Percentiles rank a stretch among this genome's conserved stretches.
These are phyloP conservation scores for Fusarium sublunatum DNA, from an alignment of 2,329 filamentous ascomycete species.

Conservation along the genomic window DNA sequence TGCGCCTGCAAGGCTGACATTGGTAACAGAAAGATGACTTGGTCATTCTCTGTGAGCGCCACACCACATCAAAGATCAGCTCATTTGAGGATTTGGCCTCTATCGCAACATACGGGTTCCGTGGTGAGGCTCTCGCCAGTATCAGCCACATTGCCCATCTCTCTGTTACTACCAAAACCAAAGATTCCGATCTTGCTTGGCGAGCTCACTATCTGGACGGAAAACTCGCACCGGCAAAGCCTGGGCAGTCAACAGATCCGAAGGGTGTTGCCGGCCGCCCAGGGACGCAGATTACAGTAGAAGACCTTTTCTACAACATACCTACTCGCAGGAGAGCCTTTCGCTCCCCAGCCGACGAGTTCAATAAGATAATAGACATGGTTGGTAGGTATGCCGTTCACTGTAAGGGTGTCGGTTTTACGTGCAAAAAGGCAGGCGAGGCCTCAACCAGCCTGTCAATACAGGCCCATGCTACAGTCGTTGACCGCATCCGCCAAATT, in stretches of 20 bases:
- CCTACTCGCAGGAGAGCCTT: conserved; percentile 90
- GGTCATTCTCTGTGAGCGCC: conserved; percentile 91
- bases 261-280: conserved; percentile 87
- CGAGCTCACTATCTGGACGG: conserved; percentile 88
- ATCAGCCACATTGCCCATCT: conserved; percentile 99
- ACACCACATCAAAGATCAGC: conserved; percentile 96
- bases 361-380: conserved; percentile 96
- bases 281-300: conserved; percentile 95
- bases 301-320: conserved; percentile 97
- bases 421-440: conserved; percentile 96
- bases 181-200: conserved; percentile 89
- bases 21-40: conserved; percentile 82
- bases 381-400: conserved; percentile 94
- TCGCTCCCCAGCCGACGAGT: conserved; percentile 91
- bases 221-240: conserved; percentile 83
- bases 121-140: conserved; percentile 93
- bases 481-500: conserved; percentile 90
- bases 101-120: conserved; percentile 97
- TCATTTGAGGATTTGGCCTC: conserved; percentile 90
- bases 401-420: conserved; percentile 90
- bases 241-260: conserved; percentile 86
- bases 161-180: conserved; percentile 92
- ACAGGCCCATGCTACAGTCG: conserved; percentile 74
- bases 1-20: conserved; percentile 27
- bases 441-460: conserved; percentile 84